phyloP scores from a whole-genome alignment of 306 rosid genomes.

The Lablab purpureus region DNA sequence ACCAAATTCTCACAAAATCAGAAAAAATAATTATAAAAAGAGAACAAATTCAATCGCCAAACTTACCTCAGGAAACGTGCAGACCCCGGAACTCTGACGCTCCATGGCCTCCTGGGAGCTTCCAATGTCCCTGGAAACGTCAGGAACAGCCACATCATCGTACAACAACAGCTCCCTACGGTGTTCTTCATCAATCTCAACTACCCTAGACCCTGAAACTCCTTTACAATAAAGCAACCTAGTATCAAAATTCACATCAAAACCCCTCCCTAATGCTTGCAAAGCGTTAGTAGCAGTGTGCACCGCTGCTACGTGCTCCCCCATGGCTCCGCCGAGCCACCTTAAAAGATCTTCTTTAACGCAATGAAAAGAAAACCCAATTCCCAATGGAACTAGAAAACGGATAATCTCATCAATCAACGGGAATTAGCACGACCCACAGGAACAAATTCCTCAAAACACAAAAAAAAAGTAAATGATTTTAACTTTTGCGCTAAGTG shows the following conservation, averaged over 20 bases:
- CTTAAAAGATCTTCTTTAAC: slow-evolving; percentile 18
- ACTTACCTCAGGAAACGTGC: slow-evolving; percentile 69
- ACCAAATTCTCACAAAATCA: slow-evolving; percentile 15
- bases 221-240: slow-evolving; percentile 95
- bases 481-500: slow-evolving; percentile 21
- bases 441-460: slow-evolving; percentile 42
- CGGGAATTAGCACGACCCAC: slow-evolving; percentile 52
- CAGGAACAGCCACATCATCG: slow-evolving; percentile 68
- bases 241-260: slow-evolving; percentile 90
- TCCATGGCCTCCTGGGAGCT: slow-evolving; percentile 49
- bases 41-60: background rate
- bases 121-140: slow-evolving; percentile 77
- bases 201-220: slow-evolving; percentile 72
- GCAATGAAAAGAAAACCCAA: slow-evolving; percentile 39
- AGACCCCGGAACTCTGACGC: slow-evolving; percentile 73
- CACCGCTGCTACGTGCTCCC: slow-evolving; percentile 78
- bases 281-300: slow-evolving; percentile 88
- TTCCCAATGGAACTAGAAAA: slow-evolving; percentile 6
- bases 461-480: slow-evolving; percentile 24
- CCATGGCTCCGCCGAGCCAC: slow-evolving; percentile 63
- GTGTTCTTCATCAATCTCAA: slow-evolving; percentile 71
- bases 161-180: slow-evolving; percentile 65
- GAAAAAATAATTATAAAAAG: background rate
- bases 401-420: slow-evolving; percentile 38
- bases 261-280: slow-evolving; percentile 91